Evolutionary conservation across 164 flowering plant genomes (phyloP), one percentile per base, ranked within the genome.

Genomic region (Vitis amurensis): DNA sequence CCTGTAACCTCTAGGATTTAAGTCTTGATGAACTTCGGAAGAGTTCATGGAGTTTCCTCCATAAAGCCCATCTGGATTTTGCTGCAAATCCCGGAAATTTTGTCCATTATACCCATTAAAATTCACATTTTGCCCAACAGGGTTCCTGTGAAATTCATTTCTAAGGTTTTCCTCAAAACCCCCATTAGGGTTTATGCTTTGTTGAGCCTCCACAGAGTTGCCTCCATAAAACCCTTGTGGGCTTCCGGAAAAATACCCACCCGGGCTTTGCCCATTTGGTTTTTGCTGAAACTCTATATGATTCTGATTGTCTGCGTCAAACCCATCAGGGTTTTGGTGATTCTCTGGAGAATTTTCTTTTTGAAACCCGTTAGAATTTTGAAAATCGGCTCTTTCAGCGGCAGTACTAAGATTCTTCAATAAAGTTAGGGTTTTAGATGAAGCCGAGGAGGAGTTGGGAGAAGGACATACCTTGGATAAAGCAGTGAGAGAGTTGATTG

Each of bases 381-480:
- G 64, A 47, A 49, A 68, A 14, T 48, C 31, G 23, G 30, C 53
- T 14, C 27, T 9, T 23, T 58, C 49, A 48, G 55, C 62, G 3
- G 71, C 66, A n/a, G 50, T 63, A 49, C 52, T 63, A 29, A 63
- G 29, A 4, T 63, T 48, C 37, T 48, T 63, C 29, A 37, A 30
- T 9, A 50, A 29, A 44, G 27, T 13, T 59, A 48, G 63, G 55
- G 55, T 59, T 68, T 58, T 68, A 14, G 19, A 19, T 58, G 15
- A 4, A 13, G 29, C 31, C 0, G 44, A 37, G 44, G 53, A 23
- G 37, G 55, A 53, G 7, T 16, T 11, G 37, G 59, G 50, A 3
- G 63, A 55, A 59, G 66, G 67, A 30, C 78, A 65, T 69, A 66
- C 78, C 76, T 78, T 78, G n/a, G 67, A 49, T 9, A 74, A 15